Percentiles rank a stretch among this genome's conserved stretches.
Conservation (phyloP, 805 yeast species). For the Yamadazyma philogaea region DNA sequence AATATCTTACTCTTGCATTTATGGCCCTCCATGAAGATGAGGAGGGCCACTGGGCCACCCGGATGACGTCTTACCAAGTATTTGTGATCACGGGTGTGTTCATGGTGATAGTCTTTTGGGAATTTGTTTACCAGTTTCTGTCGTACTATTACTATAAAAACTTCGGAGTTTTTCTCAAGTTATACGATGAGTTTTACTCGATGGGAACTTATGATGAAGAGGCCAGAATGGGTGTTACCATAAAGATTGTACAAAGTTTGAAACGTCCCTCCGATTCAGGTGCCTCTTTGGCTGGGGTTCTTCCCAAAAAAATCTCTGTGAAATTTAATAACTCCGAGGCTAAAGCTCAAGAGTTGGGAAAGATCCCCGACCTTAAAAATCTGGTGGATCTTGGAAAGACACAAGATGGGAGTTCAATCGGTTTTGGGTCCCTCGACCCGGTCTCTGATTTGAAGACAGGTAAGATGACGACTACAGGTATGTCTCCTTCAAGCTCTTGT, state of each 20-base stretch:
- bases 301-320: constrained; percentile 12
- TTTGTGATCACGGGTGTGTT: constrained; percentile 7
- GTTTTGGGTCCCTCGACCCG: neutral
- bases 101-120: neutral
- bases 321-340: neutral
- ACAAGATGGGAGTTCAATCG: neutral
- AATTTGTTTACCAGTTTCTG: constrained; percentile 7
- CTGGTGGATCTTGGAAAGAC: too few relatives aligned
- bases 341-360: neutral
- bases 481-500: neutral
- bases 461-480: neutral
- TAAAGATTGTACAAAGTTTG: constrained; percentile 7
- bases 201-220: constrained; percentile 11
- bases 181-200: constrained; percentile 11
- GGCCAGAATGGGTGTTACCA: constrained; percentile 9
- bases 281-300: constrained; percentile 10
- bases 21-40: constrained; percentile 9
- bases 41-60: constrained; percentile 3
- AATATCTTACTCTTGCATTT: constrained; percentile 10
- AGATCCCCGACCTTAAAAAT: neutral
- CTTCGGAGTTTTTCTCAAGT: constrained; percentile 9
- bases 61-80: constrained; percentile 5
- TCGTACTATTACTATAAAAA: constrained; percentile 9
- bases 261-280: constrained; percentile 5
- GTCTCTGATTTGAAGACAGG: neutral